A percentile compares a stretch with the other conserved stretches of the same genome.
These are phyloP conservation scores for Cichorium intybus DNA, from an alignment of 140 eudicot genomes.

Conservation along the genomic window DNA sequence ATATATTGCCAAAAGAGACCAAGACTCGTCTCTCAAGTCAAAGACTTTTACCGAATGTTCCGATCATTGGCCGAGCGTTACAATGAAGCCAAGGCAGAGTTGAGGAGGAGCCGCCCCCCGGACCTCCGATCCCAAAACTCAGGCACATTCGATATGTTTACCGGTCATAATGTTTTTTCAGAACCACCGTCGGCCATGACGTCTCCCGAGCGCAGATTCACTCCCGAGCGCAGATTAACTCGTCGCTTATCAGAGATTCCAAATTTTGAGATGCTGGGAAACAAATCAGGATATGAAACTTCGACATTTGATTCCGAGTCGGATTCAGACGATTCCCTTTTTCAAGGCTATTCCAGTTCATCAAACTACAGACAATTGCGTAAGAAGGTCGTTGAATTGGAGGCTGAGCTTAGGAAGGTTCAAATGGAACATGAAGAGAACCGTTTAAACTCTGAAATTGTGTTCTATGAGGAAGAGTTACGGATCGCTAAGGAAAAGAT, in stretches of 20 bases:
- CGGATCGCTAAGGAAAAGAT: conserved; percentile 51
- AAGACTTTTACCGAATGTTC: conserved; percentile 78
- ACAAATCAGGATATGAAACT: conserved; percentile 50
- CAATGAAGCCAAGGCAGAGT: conserved; percentile 53
- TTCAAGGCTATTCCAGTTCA: conserved; percentile 31
- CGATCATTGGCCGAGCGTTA: conserved; percentile 74
- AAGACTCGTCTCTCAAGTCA: conserved; percentile 49
- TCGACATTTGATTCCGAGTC: conserved; percentile 57
- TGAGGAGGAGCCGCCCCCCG: conserved; percentile 33
- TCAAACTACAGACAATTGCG: conserved; percentile 42
- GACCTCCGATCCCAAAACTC: conserved; percentile 55
- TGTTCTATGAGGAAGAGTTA: conserved; percentile 52
- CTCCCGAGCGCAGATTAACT: conserved; percentile 40
- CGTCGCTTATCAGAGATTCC: conserved; percentile 57
- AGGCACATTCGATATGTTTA: conserved; percentile 44
- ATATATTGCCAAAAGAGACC: conserved; percentile 75
- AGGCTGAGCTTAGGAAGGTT: conserved; percentile 48
- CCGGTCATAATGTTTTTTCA: no score
- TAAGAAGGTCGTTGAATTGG: conserved; percentile 40
- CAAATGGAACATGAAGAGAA: conserved; percentile 39
- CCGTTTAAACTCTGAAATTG: conserved; percentile 21
- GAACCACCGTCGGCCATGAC: conserved; percentile 43
- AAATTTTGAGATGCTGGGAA: conserved; percentile 38
- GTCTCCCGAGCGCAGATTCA: conserved; percentile 40
- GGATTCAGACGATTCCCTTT: conserved; percentile 55